Conservation (phyloP, 1,284 basidiomycete genomes). For the Tetrapyrgos nigripes region DNA sequence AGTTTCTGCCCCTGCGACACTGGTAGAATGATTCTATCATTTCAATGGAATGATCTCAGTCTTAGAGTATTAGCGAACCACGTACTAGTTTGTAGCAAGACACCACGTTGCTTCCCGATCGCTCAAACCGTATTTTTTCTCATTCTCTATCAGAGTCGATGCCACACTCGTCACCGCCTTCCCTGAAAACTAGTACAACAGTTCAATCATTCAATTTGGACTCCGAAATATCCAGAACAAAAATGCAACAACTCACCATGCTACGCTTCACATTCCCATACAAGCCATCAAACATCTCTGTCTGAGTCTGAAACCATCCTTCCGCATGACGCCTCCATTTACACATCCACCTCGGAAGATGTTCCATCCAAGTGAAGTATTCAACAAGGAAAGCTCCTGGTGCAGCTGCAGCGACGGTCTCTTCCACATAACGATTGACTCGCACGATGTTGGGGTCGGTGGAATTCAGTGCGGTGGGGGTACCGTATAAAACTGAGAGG, state of each 20-base stretch:
- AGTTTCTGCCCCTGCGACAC: not conserved
- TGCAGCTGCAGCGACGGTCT: slow-evolving; percentile 15
- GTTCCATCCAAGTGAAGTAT: slow-evolving; percentile 29
- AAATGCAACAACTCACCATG: not conserved
- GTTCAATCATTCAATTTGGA: not conserved
- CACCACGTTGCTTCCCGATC: slow-evolving; percentile 9
- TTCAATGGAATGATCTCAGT: not conserved
- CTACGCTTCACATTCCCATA: slow-evolving; percentile 5
- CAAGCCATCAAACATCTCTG: slow-evolving; percentile 12
- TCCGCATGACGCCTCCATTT: slow-evolving; percentile 19
- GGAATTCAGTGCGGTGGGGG: slow-evolving; percentile 13
- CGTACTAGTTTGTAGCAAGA: slow-evolving; percentile 3
- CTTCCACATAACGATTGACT: slow-evolving; percentile 18
- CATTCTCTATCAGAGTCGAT: slow-evolving; percentile 1
- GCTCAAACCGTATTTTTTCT: not conserved
- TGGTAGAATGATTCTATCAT: not conserved
- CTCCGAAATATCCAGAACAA: not conserved
- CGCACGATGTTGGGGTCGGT: slow-evolving; percentile 16
- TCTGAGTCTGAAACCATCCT: slow-evolving; percentile 12
- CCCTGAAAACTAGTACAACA: slow-evolving; percentile 7
- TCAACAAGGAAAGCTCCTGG: slow-evolving; percentile 24
- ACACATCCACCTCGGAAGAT: slow-evolving; percentile 23
- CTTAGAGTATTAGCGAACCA: not conserved
- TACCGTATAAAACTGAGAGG: slow-evolving; percentile 13
- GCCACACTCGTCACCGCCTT: slow-evolving; percentile 2